Base-by-base conservation (phyloP, 169 alveolate genomes). In the Eimeria maxima region DNA sequence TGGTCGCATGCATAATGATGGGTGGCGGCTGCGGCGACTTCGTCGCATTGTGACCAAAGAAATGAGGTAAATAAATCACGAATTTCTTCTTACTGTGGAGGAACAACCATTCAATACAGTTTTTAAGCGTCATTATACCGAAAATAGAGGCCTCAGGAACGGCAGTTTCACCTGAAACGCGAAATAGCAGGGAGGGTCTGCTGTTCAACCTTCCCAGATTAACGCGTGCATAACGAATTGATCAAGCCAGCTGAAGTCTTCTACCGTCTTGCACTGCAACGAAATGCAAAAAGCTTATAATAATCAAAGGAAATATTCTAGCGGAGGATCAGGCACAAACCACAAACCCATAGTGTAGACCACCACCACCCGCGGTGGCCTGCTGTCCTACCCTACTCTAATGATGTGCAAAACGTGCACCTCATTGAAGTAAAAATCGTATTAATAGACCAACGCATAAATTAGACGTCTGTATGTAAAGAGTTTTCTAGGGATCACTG, bases 1-100 rank as follows among this genome's bases (percentile, higher is more conserved):
- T 74, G 86, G 86, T 42, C 60, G 86, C 86, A 74, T 74, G 86
- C 86, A 74, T 33, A 33, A 33, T 33, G 38, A 33, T 57, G 63
- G 86, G 45, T 42, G 86, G 86, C 20, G 86, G 86, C 86, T 42
- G 3, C 86, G 60, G 3, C 86, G 60, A 14, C 60, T 44, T 6
- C 60, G 86, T 74, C 86, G 53, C 86, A 42, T 74, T 74, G n/a
- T 73, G 84, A 44, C 47, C 57, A 8, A 38, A 4, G 63, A 20
- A 74, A 44, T 42, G 33, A 24, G 20, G 86, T 74, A 45, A 7
- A 44, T 0, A 18, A 18, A 44, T 6, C 10, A 5, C 16, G 22
- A 2, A 74, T 22, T 44, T 22, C 38, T 44, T 18, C 38, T 18
- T 14, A 18, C 63, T 74, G 6, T 29, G 13, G 1, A 14, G 44